Conservation (phyloP, 306 rosid genomes). For the Citrullus colocynthis region DNA sequence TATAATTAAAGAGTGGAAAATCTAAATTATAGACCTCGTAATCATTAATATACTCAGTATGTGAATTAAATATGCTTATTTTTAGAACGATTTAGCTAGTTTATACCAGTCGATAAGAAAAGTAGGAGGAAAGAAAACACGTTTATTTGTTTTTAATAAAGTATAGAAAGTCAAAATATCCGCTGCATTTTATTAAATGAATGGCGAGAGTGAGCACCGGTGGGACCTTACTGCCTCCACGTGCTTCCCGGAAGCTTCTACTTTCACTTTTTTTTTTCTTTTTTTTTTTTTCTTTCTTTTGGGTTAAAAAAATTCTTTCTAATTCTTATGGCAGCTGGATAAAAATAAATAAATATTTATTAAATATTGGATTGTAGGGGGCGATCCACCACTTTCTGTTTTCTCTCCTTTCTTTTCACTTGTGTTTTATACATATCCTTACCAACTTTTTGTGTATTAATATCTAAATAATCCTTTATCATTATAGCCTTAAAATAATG, state of each 20-base stretch:
- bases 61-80: too few species aligned
- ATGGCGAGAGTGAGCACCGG: neutral
- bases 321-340: neutral
- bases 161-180: slow-evolving; percentile 2
- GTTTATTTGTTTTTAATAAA: neutral
- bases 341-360: neutral
- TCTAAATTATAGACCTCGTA: too few species aligned
- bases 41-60: too few species aligned
- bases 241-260: slow-evolving; percentile 7
- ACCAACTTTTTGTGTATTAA: neutral
- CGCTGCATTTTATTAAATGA: neutral
- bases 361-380: neutral
- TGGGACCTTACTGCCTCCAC: neutral
- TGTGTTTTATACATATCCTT: neutral
- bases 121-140: neutral
- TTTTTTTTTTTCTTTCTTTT: neutral
- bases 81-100: too few species aligned
- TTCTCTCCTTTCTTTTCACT: neutral
- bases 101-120: too few species aligned
- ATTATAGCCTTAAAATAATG: neutral
- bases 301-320: neutral
- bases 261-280: neutral
- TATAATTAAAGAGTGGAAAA: too few species aligned
- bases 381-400: neutral
- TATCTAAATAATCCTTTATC: neutral